Evolutionary conservation across 2,329 filamentous ascomycete genomes (phyloP).

Genomic region (Epichloe gansuensis): DNA sequence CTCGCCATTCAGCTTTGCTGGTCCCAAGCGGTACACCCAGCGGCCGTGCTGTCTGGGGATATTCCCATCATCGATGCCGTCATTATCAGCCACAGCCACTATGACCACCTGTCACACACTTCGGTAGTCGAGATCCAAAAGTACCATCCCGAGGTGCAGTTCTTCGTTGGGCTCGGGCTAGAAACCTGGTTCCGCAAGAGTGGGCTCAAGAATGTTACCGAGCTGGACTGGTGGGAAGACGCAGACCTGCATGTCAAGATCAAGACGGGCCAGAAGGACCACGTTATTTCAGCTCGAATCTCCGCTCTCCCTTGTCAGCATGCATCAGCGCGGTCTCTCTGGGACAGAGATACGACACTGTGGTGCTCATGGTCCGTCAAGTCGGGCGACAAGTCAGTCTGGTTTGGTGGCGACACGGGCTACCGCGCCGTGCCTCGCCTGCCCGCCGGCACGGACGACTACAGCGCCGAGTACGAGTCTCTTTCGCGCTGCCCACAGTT

Average conservation of each 20-base stretch:
- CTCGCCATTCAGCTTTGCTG: conserved; percentile 58
- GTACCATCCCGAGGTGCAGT: conserved; percentile 66
- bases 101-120: conserved; percentile 76
- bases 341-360: conserved; percentile 64
- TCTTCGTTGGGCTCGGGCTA: conserved; percentile 77
- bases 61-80: conserved; percentile 67
- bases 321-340: conserved; percentile 53
- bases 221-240: conserved; percentile 93
- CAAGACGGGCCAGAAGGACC: conserved; percentile 17
- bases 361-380: conserved; percentile 81
- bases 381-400: conserved; percentile 66
- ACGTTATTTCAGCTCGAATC: conserved; percentile 54
- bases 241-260: conserved; percentile 51
- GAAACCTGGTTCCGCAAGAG: conserved; percentile 66
- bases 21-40: conserved; percentile 67
- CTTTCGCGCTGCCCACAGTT: conserved; percentile 74
- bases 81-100: conserved; percentile 82
- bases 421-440: conserved; percentile 67
- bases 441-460: conserved; percentile 54
- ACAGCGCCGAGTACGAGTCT: conserved; percentile 51
- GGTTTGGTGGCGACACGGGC: conserved; percentile 83
- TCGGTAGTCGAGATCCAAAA: conserved; percentile 60
- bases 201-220: conserved; percentile 67
- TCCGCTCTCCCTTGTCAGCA: conserved; percentile 80
- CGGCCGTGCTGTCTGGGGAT: conserved; percentile 64